These are phyloP conservation scores for Saccharomycopsis fodiens DNA, from an alignment of 805 yeast species.

Conservation along the genomic window DNA sequence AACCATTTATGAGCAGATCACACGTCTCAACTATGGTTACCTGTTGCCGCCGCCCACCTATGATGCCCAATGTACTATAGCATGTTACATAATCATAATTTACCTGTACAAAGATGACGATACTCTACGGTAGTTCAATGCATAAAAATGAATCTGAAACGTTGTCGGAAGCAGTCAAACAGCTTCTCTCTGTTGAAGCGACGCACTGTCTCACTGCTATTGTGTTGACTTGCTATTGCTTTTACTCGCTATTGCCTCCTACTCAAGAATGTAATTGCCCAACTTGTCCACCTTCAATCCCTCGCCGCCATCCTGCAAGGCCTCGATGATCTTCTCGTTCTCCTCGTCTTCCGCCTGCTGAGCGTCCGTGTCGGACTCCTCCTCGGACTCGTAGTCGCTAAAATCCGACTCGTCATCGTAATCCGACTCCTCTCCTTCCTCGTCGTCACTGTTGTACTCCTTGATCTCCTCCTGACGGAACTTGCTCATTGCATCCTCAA, in stretches of 20 bases:
- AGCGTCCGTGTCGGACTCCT: conserved; percentile 26
- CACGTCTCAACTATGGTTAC: too few species aligned
- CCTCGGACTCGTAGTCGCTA: conserved; percentile 24
- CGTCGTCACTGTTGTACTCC: conserved; percentile 39
- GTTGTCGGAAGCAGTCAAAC: too few species aligned
- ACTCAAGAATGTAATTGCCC: conserved; percentile 71
- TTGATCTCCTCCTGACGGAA: conserved; percentile 26
- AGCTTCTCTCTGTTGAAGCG: too few species aligned
- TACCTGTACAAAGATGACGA: not conserved
- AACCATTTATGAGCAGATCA: too few species aligned
- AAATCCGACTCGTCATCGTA: conserved; percentile 27
- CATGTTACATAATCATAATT: not conserved
- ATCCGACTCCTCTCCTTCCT: conserved; percentile 26
- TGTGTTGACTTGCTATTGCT: not conserved
- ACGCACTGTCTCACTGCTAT: not conserved
- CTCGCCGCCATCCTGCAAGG: conserved; percentile 54
- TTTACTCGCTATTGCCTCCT: conserved; percentile 7
- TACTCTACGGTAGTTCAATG: too few species aligned
- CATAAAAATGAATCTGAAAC: too few species aligned
- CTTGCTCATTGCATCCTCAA: conserved; percentile 21
- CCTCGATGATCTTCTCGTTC: conserved; percentile 61
- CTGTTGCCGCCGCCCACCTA: too few species aligned
- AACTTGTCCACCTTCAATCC: conserved; percentile 73
- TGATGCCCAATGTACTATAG: not conserved
- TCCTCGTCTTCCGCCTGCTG: conserved; percentile 35